Evolutionary conservation across 2,329 filamentous ascomycete genomes (phyloP), one percentile per base, ranked within the genome.

Genomic region (Leptosphaerulina australis): DNA sequence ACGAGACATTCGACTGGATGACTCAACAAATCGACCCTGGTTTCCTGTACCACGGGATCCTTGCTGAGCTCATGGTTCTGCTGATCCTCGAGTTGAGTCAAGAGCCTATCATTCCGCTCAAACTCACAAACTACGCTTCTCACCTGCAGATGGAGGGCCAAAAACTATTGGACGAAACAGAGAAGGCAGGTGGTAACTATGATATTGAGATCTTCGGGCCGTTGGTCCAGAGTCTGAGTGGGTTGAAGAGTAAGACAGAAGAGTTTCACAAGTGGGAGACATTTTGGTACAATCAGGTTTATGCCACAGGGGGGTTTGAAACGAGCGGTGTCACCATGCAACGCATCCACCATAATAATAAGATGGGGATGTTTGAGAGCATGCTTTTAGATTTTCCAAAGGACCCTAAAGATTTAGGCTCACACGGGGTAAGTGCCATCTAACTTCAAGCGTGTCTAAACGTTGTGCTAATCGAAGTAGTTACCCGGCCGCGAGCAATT

Each of bases 1-100:
- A 96, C 73, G 93, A 97, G 68, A 95, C 86, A 44, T 92, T 89
- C 62, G 87, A 91, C 34, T 93, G 91, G 86, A 90, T 97, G 81
- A 79, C 86, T 20, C 81, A 81, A 28, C 84, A 89, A 52, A 87
- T 89, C 17, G 94, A 99, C 69, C 91, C 91, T 0, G 86, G 83
- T 1, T 96, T 96, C 66, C 73, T 81, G 9, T 94, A 96, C 68
- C 94, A 97, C 75, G 82, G 80, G 30, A 75, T 88, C 5, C 82
- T 97, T 51, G 90, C 85, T 9, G 86, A 97, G 72, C 79, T 97
- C 30, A 87, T 90, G 73, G 85, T 85, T 1, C 79, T 97, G 3
- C 77, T 97, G n/a, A 82, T 94, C 44, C 83, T 97, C 15, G 92
- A 97, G 63, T 81, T 97, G 10, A 81, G 88, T 1, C 91, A 97